Evolutionary conservation across 1,284 basidiomycete genomes (phyloP), one percentile per base, ranked within the genome.

Genomic region (Clitocybe nebularis): DNA sequence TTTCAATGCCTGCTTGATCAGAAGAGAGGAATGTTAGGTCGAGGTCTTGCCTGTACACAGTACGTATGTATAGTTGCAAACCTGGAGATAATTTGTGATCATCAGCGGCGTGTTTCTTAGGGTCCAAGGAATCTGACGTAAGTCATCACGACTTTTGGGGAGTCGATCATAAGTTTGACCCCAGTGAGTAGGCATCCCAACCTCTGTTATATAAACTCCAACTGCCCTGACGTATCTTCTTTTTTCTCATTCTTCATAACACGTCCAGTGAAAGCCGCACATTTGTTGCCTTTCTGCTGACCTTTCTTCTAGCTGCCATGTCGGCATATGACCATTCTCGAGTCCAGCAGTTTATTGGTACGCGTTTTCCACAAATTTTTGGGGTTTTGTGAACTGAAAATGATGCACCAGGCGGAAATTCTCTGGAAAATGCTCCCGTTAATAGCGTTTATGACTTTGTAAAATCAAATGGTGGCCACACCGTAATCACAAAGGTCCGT

Each of bases 401-500:
- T 38, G 23, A 25, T 37, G 9, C 2, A 13, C 32, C 57, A 97
- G 96, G 96, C 61, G 93, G 91, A 44, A 96, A 97, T 71, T 81
- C 89, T 26, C 65, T 98, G 52, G 90, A 94, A 44, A 81, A 77
- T 48, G 94, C 94, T 23, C 72, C 87, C 11, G 69, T 84, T 21
- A 79, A 90, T 45, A 77, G 77, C 45, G 86, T 99, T 35, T 75
- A 84, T 50, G 93, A 98, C 70, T 99, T 96, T 67, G 93, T 99
- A 44, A 87, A 89, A 62, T 71, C 74, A 40, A 76, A 94, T 63
- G 93, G 93, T 23, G 96, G 96, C 51, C 96, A 99, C 69, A 96
- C 94, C 24, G 94, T 99, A 49, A 98, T 99, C 66, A 97, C 93
- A 49, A 99, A 98, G 75, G 95, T 96, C 44, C 45, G 75, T 50